Conservation (phyloP, 1,284 basidiomycete genomes). For the Porodaedalea pini region DNA sequence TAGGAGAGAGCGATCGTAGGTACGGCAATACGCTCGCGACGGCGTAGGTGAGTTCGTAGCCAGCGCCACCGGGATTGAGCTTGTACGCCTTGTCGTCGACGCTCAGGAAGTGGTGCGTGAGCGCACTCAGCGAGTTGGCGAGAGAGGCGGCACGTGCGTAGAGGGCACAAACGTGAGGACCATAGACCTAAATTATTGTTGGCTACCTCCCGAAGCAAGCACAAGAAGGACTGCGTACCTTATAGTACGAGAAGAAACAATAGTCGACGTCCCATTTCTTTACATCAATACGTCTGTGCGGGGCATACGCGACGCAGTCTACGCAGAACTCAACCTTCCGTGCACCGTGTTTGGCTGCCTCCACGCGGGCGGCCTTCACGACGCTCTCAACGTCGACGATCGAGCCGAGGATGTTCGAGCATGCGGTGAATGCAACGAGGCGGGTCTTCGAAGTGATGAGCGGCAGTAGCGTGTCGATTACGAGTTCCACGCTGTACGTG, state of each 20-base stretch:
- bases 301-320: slow-evolving; percentile 79
- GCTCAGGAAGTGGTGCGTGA: slow-evolving; percentile 72
- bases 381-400: slow-evolving; percentile 59
- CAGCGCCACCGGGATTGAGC: slow-evolving; percentile 67
- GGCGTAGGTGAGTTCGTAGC: slow-evolving; percentile 67
- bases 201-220: background rate
- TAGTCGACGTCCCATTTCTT: slow-evolving; percentile 75
- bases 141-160: slow-evolving; percentile 53
- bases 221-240: slow-evolving; percentile 55
- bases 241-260: slow-evolving; percentile 71
- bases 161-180: slow-evolving; percentile 65
- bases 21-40: slow-evolving; percentile 62
- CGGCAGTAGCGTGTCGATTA: slow-evolving; percentile 55
- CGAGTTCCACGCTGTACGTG: slow-evolving; percentile 60
- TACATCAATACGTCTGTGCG: slow-evolving; percentile 68
- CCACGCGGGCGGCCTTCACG: slow-evolving; percentile 46
- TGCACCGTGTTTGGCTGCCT: slow-evolving; percentile 52
- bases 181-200: slow-evolving; percentile 61
- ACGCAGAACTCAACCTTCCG: slow-evolving; percentile 61
- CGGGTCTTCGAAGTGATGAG: slow-evolving; percentile 65
- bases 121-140: slow-evolving; percentile 44
- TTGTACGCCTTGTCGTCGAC: slow-evolving; percentile 51
- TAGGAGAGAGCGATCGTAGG: slow-evolving; percentile 54
- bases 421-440: slow-evolving; percentile 70
- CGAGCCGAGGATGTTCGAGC: slow-evolving; percentile 73